These are phyloP conservation scores for Linanthus parryae DNA, from an alignment of 148 eudicot species.

Conservation along the genomic window DNA sequence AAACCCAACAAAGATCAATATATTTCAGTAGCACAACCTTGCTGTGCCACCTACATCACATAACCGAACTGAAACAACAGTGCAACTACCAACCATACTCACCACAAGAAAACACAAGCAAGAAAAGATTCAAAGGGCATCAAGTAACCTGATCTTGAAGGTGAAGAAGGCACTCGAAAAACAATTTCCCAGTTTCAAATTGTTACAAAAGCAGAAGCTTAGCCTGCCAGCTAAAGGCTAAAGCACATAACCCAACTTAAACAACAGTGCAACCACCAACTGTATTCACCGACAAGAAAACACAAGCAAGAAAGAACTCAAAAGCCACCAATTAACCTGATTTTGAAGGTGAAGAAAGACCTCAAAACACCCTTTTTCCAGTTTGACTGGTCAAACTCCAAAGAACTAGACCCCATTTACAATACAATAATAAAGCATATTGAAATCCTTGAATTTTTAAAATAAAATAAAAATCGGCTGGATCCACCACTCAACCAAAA, in stretches of 20 bases:
- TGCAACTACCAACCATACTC: not conserved
- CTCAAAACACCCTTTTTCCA: not conserved
- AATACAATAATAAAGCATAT: not conserved
- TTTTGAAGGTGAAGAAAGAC: conserved; percentile 4
- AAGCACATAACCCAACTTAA: not conserved
- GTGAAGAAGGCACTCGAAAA: too few species aligned
- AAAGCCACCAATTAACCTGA: conserved; percentile 3
- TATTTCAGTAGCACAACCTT: too few species aligned
- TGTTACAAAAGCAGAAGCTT: not conserved
- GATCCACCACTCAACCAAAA: not conserved
- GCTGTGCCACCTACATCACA: too few species aligned
- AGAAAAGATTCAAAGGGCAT: not conserved
- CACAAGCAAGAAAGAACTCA: not conserved
- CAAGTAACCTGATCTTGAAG: too few species aligned
- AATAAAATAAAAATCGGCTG: not conserved
- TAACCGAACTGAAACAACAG: not conserved
- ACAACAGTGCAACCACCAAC: not conserved
- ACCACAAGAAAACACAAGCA: not conserved
- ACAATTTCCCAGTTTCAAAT: too few species aligned
- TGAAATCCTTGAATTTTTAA: not conserved
- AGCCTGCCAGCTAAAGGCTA: too few species aligned
- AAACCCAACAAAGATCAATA: conserved; percentile 6
- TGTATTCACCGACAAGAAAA: too few species aligned
- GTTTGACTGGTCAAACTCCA: not conserved
- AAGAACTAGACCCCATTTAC: not conserved